A percentile compares a stretch with the other conserved stretches of the same genome.
These are phyloP conservation scores for Podospora pseudopauciseta DNA, from an alignment of 495 filamentous ascomycete genomes.

Conservation along the genomic window DNA sequence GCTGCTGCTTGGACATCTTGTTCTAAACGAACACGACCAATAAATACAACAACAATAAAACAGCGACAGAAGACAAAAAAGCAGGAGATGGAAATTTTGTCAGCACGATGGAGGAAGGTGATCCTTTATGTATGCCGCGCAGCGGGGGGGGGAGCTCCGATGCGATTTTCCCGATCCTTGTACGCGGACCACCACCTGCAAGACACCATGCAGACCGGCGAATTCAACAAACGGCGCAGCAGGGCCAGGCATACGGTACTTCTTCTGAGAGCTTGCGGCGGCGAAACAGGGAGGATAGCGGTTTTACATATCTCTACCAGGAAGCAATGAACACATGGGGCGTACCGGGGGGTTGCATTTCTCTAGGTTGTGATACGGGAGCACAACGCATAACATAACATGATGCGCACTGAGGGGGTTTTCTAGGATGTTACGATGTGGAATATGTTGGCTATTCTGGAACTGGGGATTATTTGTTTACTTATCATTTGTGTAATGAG, in stretches of 20 bases:
- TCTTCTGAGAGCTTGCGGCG: too few species aligned
- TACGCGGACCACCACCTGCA: neutral
- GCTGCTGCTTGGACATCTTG: conserved; percentile 48
- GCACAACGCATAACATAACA: neutral
- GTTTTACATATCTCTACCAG: too few species aligned
- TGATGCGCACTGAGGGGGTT: neutral
- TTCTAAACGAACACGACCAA: conserved; percentile 31
- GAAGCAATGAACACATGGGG: neutral
- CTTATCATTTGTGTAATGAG: neutral
- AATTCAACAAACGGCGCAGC: neutral
- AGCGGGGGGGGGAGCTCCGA: neutral
- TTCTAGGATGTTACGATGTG: neutral
- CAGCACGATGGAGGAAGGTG: neutral
- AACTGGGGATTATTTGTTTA: neutral
- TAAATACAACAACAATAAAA: neutral
- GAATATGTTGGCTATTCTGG: neutral
- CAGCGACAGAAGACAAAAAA: neutral
- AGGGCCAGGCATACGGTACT: neutral
- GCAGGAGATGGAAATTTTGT: neutral
- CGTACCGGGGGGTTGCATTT: neutral
- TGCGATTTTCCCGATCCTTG: neutral
- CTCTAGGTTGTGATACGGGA: neutral
- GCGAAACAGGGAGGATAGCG: too few species aligned
- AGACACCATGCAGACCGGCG: neutral
- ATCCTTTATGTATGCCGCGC: neutral